Percentiles rank a stretch among this genome's conserved stretches.
Conservation (phyloP, 2,329 filamentous ascomycete species). For the Fusarium sp. region DNA sequence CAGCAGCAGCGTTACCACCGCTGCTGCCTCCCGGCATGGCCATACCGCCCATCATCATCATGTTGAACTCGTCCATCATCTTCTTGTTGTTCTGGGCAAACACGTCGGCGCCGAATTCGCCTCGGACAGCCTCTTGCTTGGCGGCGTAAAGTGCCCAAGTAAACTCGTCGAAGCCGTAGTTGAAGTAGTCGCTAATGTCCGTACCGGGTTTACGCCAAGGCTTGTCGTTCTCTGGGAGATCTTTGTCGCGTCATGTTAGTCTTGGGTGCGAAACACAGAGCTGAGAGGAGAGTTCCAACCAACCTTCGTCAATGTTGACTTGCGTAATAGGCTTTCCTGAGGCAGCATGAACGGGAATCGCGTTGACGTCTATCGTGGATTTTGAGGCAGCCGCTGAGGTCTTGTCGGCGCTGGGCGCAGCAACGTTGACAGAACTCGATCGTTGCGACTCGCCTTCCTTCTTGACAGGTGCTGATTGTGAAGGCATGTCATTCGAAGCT, state of each 20-base stretch:
- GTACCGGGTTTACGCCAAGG: slow-evolving; percentile 96
- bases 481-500: slow-evolving; percentile 60
- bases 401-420: slow-evolving; percentile 59
- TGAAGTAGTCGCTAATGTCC: slow-evolving; percentile 97
- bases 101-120: slow-evolving; percentile 76
- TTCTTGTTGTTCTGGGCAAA: slow-evolving; percentile 78
- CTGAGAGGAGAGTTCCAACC: slow-evolving; percentile 2
- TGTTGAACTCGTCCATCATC: slow-evolving; percentile 77
- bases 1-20: slow-evolving; percentile 45
- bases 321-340: slow-evolving; percentile 85
- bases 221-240: slow-evolving; percentile 84
- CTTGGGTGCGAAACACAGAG: background rate
- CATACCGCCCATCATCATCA: slow-evolving; percentile 72
- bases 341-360: slow-evolving; percentile 79
- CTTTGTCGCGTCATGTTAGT: slow-evolving; percentile 46
- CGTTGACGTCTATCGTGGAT: slow-evolving; percentile 87
- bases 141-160: slow-evolving; percentile 95
- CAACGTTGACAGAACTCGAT: slow-evolving; percentile 44
- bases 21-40: slow-evolving; percentile 53
- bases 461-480: slow-evolving; percentile 58
- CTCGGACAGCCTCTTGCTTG: slow-evolving; percentile 83
- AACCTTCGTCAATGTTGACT: slow-evolving; percentile 77
- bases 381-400: slow-evolving; percentile 76
- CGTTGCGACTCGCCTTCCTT: slow-evolving; percentile 56
- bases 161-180: slow-evolving; percentile 98